Evolutionary conservation across 495 filamentous ascomycete genomes (phyloP).

Genomic region (Annulohypoxylon moriforme): DNA sequence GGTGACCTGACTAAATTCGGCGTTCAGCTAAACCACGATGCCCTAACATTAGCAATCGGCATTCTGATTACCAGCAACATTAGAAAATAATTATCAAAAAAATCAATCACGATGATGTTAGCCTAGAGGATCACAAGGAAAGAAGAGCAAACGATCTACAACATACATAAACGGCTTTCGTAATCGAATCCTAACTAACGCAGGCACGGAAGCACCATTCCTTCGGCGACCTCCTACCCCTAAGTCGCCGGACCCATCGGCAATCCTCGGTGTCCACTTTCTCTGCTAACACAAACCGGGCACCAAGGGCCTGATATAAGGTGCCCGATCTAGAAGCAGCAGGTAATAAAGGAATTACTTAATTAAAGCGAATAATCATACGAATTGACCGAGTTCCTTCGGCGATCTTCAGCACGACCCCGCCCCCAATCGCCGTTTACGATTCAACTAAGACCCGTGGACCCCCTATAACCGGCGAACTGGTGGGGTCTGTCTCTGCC

Average conservation of each 20-base stretch:
- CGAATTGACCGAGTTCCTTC: not conserved
- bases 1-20: not conserved
- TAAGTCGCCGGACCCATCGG: constrained; percentile 4
- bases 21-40: not conserved
- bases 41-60: not conserved
- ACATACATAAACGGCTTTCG: not conserved
- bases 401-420: not conserved
- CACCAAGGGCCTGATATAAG: not conserved
- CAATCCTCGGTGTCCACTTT: constrained; percentile 15
- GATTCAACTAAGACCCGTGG: not conserved
- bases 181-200: not conserved
- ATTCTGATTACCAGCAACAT: not conserved
- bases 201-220: not conserved
- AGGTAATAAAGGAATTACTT: not conserved
- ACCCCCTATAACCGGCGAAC: not conserved
- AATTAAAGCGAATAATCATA: not conserved
- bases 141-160: not conserved
- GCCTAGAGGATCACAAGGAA: not conserved
- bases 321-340: constrained; percentile 7
- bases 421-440: not conserved
- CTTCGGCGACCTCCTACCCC: constrained; percentile 5
- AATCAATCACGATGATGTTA: not conserved
- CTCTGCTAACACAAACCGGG: not conserved
- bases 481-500: not conserved
- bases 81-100: not conserved